Evolutionary conservation across 805 yeast genomes (phyloP), one percentile per base, ranked within the genome.

Genomic region (Starmera dryadoides): DNA sequence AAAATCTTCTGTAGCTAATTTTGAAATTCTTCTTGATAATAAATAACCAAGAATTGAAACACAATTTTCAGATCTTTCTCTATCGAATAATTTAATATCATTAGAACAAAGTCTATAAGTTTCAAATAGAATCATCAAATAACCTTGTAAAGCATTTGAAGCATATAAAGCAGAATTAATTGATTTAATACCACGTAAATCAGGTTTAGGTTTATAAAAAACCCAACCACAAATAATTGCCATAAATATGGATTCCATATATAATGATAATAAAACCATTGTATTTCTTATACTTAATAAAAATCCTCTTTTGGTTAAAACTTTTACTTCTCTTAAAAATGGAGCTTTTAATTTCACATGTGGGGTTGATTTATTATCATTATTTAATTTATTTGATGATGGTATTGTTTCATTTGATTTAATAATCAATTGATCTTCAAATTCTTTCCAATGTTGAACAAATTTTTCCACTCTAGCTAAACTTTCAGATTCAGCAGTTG

Each of bases 51-150:
- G 48, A 1, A 82, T 71, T 2, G 86, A 68, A 2, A 82, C 80
- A 41, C 79, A 75, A 7, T 77, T 73, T 43, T 87, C 95, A 20
- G 76, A 69, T 41, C 84, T 67, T 59, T 86, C 96, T 42, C 89
- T 60, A 50, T 79, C 86, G 53, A 71, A 80, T 6, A 80, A 64
- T 38, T 68, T 68, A 43, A 79, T 62, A 52, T 80, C 87, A 16
- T 64, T 58, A 8, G 68, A 63, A 40, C 79, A 74, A 7, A 80
- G 55, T 32, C 86, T 59, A 48, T 77, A 78, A 0, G 74, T 70
- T 51, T 80, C 87, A 49, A 73, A 79, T 14, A 80, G 50, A 22
- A 77, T 50, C 48, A 75, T 67, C 32, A 80, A 48, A 49, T 80
- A 80, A 10, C 77, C 73, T 53, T 77, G 84, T 9, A 76, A 53